Conservation (phyloP, 805 yeast species). For the Kluyveromyces siamensis region DNA sequence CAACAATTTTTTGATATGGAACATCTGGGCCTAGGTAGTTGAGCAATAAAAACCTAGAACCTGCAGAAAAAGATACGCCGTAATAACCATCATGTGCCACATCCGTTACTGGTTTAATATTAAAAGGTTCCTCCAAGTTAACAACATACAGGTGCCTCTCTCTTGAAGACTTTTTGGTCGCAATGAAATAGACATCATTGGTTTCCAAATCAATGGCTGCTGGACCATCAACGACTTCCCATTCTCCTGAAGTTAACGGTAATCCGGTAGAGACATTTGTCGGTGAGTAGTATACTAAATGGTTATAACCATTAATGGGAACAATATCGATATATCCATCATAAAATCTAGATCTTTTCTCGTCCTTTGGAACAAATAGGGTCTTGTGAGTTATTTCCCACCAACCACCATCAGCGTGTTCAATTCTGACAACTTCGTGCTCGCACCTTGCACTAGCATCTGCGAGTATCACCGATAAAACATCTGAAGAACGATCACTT, state of each 20-base stretch:
- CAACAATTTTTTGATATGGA: slow-evolving; percentile 70
- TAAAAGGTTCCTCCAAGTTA: slow-evolving; percentile 37
- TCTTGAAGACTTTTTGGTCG: slow-evolving; percentile 68
- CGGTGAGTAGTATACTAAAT: slow-evolving; percentile 79
- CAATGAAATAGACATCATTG: slow-evolving; percentile 48
- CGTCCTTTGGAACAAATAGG: slow-evolving; percentile 44
- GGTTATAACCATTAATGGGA: slow-evolving; percentile 53
- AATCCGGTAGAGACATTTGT: slow-evolving; percentile 48
- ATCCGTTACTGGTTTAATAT: slow-evolving; percentile 38
- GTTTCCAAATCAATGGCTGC: slow-evolving; percentile 47
- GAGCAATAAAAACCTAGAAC: slow-evolving; percentile 61
- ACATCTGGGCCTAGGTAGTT: slow-evolving; percentile 70
- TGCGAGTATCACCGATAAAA: slow-evolving; percentile 47
- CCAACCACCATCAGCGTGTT: slow-evolving; percentile 53
- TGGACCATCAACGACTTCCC: slow-evolving; percentile 85
- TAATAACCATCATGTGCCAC: slow-evolving; percentile 54
- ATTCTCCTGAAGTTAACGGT: slow-evolving; percentile 59
- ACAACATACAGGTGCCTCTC: slow-evolving; percentile 81
- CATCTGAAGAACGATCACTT: slow-evolving; percentile 59
- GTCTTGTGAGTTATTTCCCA: slow-evolving; percentile 67
- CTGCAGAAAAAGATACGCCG: slow-evolving; percentile 67
- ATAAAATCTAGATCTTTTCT: slow-evolving; percentile 30
- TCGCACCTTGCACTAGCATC: slow-evolving; percentile 32
- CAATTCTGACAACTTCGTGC: slow-evolving; percentile 39
- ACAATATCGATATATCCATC: slow-evolving; percentile 81